phyloP scores from a whole-genome alignment of 2,329 filamentous ascomycete genomes.

The Neopestalotiopsis clavispora region DNA sequence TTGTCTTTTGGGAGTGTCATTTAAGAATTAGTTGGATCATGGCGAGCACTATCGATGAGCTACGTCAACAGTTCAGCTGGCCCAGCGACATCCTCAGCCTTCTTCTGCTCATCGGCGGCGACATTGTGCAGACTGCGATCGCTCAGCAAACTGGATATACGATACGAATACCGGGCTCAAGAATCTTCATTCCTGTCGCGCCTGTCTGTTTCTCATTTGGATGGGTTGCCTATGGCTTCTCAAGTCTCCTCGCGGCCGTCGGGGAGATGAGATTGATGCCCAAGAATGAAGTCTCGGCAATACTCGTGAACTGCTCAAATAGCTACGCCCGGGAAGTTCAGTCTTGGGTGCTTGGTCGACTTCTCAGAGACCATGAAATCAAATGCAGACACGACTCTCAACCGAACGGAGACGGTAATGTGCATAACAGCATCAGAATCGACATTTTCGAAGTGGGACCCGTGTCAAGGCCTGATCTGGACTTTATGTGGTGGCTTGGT shows the following conservation, averaged over 20 bases:
- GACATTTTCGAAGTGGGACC: constrained; percentile 18
- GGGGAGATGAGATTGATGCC: constrained; percentile 24
- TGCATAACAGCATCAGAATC: constrained; percentile 18
- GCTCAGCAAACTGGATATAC: constrained; percentile 19
- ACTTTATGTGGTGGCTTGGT: constrained; percentile 18
- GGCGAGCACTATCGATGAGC: no score
- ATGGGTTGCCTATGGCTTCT: constrained; percentile 24
- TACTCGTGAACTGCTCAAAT: constrained; percentile 21
- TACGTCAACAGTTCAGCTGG: no score
- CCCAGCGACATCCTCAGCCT: constrained; percentile 24
- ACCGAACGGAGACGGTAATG: neutral
- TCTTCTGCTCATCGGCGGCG: constrained; percentile 24
- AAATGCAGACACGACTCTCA: neutral
- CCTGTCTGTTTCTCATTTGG: constrained; percentile 27
- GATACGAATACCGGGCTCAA: neutral
- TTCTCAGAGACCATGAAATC: constrained; percentile 23
- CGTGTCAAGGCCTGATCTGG: neutral
- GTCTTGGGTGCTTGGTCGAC: constrained; percentile 24
- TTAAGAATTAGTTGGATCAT: no score
- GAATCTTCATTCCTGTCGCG: neutral
- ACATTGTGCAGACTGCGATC: constrained; percentile 24
- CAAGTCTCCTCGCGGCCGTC: constrained; percentile 19
- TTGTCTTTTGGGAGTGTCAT: no score
- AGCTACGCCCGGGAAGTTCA: constrained; percentile 18
- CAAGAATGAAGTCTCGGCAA: constrained; percentile 16